Evolutionary conservation across 306 rosid genomes (phyloP), one percentile per base, ranked within the genome.

Genomic region (Urtica urens): DNA sequence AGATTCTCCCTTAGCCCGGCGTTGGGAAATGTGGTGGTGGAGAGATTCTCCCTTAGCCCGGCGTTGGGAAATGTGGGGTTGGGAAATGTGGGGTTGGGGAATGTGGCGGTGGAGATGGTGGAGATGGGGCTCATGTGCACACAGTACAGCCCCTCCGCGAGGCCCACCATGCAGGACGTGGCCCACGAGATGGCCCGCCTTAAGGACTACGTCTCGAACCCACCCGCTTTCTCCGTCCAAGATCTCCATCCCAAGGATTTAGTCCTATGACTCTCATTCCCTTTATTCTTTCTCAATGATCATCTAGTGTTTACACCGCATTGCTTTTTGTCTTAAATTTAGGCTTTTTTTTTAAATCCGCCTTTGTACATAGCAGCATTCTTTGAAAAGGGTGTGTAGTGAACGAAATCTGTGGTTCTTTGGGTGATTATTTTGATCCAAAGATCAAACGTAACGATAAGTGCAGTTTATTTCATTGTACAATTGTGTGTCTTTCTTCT

Each of bases 41-140:
- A 42, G 53, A 66, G 42, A 20, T 39, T 64, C 18, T 68, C 66
- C 84, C 26, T 49, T 51, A 83, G 75, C 60, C 74, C 80, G 16
- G 49, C 79, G 2, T 3, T 84, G 47, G 95, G 85, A 62, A 63
- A 84, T 64, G 65, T 90, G 26, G 94, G 85, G 58, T 45, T 77
- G 31, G 95, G 95, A n/a, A n/a, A n/a, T n/a, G n/a, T n/a, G 35
- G 62, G 55, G 12, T 37, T 51, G 49, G 45, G 65, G 41, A 65
- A 38, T 21, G 76, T 63, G 23, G 76, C 62, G 13, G 37, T 49
- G 26, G 95, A 90, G 64, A 63, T 90, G 66, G 65, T 90, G 26
- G 94, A 90, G 58, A 44, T 77, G 31, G 95, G 95, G 11, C 80
- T 90, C 3, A 47, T 90, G 42, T 90, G 95, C 80, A 84, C 95